A percentile compares a stretch with the other conserved stretches of the same genome.
Evolutionary conservation across 202 grass and related monocot genomes (phyloP).

Genomic region (Setaria viridis): DNA sequence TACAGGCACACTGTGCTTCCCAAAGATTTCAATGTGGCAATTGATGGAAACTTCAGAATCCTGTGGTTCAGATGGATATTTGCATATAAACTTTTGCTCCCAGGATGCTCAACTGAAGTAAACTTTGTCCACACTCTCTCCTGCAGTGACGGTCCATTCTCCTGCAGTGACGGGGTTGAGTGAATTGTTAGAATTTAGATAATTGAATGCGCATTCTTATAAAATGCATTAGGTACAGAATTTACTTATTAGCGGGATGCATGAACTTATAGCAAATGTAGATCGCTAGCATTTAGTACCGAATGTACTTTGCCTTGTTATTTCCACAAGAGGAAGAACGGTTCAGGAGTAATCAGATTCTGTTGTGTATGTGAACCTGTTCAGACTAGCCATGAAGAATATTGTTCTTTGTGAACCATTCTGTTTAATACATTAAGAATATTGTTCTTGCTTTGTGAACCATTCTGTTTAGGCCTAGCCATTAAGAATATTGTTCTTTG

Average conservation of each 20-base stretch:
- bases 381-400: not conserved
- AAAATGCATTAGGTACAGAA: not conserved
- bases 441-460: not conserved
- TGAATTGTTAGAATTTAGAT: not conserved
- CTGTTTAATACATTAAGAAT: not conserved
- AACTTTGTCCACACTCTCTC: not conserved
- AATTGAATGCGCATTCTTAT: not conserved
- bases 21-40: constrained; percentile 66
- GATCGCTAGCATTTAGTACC: not conserved
- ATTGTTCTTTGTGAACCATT: not conserved
- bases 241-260: constrained; percentile 9
- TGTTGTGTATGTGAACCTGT: not conserved
- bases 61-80: constrained; percentile 62
- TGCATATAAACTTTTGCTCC: constrained; percentile 50
- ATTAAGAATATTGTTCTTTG: not conserved
- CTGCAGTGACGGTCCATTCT: constrained; percentile 13
- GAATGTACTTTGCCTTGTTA: constrained; percentile 1
- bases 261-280: not conserved
- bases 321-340: not conserved
- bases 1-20: constrained; percentile 66
- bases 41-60: constrained; percentile 67
- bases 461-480: not conserved
- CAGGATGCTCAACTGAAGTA: constrained; percentile 56
- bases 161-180: not conserved
- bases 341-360: constrained; percentile 14